Percentiles rank a stretch among this genome's conserved stretches.
phyloP scores from a whole-genome alignment of 1,284 basidiomycete genomes.

The Leccinum insigne region DNA sequence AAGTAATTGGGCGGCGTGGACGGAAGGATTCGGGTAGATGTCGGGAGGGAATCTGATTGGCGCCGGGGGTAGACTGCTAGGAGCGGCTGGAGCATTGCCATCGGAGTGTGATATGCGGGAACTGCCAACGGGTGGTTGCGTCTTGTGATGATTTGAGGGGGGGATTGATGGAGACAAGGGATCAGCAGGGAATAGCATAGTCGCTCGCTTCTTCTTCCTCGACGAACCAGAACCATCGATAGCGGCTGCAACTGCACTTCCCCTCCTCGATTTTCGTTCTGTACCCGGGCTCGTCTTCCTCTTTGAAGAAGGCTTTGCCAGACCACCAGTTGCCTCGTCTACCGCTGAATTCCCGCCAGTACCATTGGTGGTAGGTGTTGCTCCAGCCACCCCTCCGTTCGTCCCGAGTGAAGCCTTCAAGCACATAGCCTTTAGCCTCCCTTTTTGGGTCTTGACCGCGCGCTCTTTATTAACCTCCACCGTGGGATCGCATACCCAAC shows the following conservation, averaged over 20 bases:
- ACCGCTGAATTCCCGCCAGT: conserved; percentile 4
- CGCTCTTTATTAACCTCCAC: conserved; percentile 43
- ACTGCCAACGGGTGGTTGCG: conserved; percentile 16
- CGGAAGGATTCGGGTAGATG: conserved; percentile 41
- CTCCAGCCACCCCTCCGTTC: conserved; percentile 19
- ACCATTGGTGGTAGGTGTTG: conserved; percentile 16
- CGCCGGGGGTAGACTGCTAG: conserved; percentile 25
- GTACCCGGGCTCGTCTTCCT: conserved; percentile 44
- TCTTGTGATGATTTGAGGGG: conserved; percentile 13
- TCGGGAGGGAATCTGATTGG: conserved; percentile 41
- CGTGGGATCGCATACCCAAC: conserved; percentile 59
- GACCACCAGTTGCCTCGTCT: conserved; percentile 18
- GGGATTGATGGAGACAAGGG: conserved; percentile 22
- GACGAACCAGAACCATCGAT: conserved; percentile 36
- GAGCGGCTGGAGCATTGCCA: conserved; percentile 17
- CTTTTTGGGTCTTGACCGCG: conserved; percentile 47
- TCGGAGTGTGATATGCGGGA: conserved; percentile 23
- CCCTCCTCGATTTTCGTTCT: conserved; percentile 46
- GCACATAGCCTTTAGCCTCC: conserved; percentile 28
- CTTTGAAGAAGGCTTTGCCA: conserved; percentile 27
- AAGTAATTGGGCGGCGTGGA: conserved; percentile 54
- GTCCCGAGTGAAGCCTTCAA: conserved; percentile 28
- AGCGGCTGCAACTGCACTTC: conserved; percentile 37
- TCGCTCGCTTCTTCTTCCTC: conserved; percentile 44
- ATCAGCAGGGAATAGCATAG: conserved; percentile 33